These are phyloP conservation scores for Candida buenavistaensis DNA, from an alignment of 1,139 yeast genomes.

Conservation along the genomic window DNA sequence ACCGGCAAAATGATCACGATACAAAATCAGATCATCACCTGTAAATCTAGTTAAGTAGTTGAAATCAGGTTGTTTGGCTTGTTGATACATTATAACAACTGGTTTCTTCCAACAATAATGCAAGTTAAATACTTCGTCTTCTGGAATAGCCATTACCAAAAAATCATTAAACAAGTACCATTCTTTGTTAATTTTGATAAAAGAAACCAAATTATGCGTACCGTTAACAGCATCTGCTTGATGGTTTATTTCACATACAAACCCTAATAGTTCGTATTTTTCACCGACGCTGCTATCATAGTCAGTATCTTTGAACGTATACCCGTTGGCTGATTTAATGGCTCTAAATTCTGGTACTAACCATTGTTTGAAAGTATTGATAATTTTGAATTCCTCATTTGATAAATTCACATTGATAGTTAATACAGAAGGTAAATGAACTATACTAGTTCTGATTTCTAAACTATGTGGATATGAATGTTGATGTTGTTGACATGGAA, in stretches of 20 bases:
- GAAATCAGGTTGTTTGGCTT: conserved; percentile 23
- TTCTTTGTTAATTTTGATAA: conserved; percentile 49
- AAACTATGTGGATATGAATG: conserved; percentile 43
- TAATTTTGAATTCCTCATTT: conserved; percentile 45
- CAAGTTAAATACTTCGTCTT: conserved; percentile 71
- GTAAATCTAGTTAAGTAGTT: conserved; percentile 26
- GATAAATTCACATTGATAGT: conserved; percentile 59
- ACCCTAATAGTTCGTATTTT: conserved; percentile 63
- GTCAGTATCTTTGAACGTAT: conserved; percentile 30
- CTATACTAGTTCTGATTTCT: conserved; percentile 48
- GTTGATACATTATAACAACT: conserved; percentile 67
- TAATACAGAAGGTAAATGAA: conserved; percentile 63
- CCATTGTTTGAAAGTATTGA: conserved; percentile 52
- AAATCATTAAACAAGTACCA: conserved; percentile 95
- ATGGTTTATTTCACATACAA: conserved; percentile 66
- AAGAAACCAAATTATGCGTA: conserved; percentile 59
- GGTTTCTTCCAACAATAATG: conserved; percentile 83
- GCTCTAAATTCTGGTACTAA: conserved; percentile 60
- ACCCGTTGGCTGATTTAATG: conserved; percentile 14
- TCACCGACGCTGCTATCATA: conserved; percentile 29
- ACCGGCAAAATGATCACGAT: conserved; percentile 75
- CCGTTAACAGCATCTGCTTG: conserved; percentile 47
- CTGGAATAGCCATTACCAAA: conserved; percentile 75
- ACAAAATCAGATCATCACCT: conserved; percentile 65
- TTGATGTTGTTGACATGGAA: conserved; percentile 35